Percentiles rank a stretch among this genome's conserved stretches.
These are phyloP conservation scores for Trapa incisa DNA, from an alignment of 345 rosid genomes.

Conservation along the genomic window DNA sequence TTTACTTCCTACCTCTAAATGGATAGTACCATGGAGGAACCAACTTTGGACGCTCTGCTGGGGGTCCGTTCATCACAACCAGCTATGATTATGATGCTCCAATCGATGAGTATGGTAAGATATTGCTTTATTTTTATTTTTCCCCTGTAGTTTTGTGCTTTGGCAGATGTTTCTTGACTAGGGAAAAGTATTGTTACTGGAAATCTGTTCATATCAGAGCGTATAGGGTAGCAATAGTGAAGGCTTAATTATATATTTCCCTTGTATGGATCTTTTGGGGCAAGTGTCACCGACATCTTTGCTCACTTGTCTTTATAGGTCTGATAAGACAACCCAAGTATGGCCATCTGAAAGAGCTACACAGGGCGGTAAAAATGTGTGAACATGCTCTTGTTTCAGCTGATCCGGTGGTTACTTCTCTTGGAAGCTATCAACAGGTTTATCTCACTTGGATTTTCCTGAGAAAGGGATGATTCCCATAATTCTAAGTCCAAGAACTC, in stretches of 20 bases:
- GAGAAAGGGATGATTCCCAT: neutral
- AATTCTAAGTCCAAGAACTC: neutral
- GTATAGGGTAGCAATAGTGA: neutral
- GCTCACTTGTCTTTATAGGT: constrained; percentile 30
- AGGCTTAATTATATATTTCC: neutral
- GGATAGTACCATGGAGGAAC: constrained; percentile 98
- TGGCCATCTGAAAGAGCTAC: constrained; percentile 96
- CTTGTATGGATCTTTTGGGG: neutral
- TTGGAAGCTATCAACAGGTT: constrained; percentile 83
- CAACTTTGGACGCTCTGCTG: constrained; percentile 94
- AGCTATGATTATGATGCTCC: constrained; percentile 99
- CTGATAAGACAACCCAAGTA: constrained; percentile 90
- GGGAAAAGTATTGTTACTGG: neutral
- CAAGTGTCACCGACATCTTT: constrained; percentile 12
- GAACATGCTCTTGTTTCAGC: constrained; percentile 71
- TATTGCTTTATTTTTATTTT: neutral
- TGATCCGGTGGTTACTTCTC: constrained; percentile 72
- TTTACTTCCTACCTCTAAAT: neutral
- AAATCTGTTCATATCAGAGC: neutral
- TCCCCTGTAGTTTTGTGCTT: neutral
- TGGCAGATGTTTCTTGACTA: neutral
- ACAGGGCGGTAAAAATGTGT: constrained; percentile 86
- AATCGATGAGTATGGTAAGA: constrained; percentile 88
- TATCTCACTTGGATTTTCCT: neutral
- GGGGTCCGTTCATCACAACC: constrained; percentile 94